Percentiles rank a stretch among this genome's conserved stretches.
Conservation (phyloP, 2,329 filamentous ascomycete species). For the Cladosporium sp. region DNA sequence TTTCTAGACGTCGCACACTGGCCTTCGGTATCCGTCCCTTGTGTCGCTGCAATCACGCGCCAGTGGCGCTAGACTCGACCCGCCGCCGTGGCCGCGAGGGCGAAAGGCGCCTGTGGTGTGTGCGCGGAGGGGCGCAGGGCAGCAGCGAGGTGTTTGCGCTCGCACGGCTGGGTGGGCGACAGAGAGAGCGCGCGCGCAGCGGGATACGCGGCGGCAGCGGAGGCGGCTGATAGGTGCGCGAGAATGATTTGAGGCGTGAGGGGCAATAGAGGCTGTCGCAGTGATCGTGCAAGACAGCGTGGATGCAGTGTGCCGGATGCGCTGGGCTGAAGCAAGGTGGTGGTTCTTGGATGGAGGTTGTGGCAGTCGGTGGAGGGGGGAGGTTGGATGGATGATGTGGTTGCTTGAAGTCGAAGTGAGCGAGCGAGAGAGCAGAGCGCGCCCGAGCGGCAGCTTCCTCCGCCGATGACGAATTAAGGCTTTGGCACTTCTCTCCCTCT, state of each 20-base stretch:
- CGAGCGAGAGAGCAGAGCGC: not conserved
- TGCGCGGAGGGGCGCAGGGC: slow-evolving; percentile 3
- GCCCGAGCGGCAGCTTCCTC: not conserved
- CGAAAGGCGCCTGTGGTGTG: slow-evolving; percentile 2
- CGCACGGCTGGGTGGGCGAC: not conserved
- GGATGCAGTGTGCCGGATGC: not conserved
- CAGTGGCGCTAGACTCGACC: slow-evolving; percentile 12
- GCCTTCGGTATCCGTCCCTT: slow-evolving; percentile 10
- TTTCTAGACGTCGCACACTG: slow-evolving; percentile 10
- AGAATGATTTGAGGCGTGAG: not conserved
- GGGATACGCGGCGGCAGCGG: not conserved
- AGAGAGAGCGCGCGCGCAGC: not conserved
- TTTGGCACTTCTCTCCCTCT: too few species aligned
- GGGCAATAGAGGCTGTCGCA: not conserved
- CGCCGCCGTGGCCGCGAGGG: slow-evolving; percentile 9
- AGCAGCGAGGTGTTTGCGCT: not conserved
- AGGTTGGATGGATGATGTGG: not conserved
- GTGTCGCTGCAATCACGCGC: slow-evolving; percentile 12
- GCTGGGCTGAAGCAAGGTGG: not conserved
- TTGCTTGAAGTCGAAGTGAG: not conserved
- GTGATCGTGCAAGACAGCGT: not conserved
- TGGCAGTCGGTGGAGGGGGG: too few species aligned
- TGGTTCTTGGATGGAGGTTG: too few species aligned
- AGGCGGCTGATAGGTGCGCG: not conserved
- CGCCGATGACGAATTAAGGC: not conserved